Percentiles rank a stretch among this genome's conserved stretches.
These are phyloP conservation scores for Ailanthus altissimus DNA, from an alignment of 345 rosid species.

Conservation along the genomic window DNA sequence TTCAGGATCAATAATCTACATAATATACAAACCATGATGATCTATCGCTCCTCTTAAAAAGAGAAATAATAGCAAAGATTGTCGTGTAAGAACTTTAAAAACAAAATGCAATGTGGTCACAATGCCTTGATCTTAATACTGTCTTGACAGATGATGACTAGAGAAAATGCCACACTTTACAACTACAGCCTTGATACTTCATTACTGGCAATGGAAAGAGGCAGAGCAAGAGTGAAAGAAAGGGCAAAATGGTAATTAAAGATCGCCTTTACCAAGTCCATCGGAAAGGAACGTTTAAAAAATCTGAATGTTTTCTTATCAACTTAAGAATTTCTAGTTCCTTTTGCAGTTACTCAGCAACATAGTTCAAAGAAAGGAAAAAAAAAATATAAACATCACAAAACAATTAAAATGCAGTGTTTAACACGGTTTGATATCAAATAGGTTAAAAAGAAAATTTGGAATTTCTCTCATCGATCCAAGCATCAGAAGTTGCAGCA, in stretches of 20 bases:
- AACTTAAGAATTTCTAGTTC: not conserved
- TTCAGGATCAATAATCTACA: not conserved
- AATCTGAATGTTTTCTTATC: not conserved
- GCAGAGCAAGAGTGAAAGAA: not conserved
- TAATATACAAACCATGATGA: not conserved
- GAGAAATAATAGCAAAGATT: not conserved
- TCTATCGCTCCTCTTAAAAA: not conserved
- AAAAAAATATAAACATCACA: constrained; percentile 7
- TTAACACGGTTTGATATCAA: not conserved
- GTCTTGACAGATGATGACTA: too few species aligned
- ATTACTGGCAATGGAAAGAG: not conserved
- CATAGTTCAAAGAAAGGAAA: not conserved
- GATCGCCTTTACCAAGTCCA: constrained; percentile 7
- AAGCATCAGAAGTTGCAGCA: not conserved
- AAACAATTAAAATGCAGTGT: not conserved
- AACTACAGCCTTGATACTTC: not conserved
- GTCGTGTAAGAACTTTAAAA: not conserved
- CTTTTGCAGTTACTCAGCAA: constrained; percentile 4
- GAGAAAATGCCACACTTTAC: not conserved
- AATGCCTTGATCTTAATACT: too few species aligned
- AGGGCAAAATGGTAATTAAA: not conserved
- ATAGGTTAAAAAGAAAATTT: not conserved
- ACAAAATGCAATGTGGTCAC: not conserved
- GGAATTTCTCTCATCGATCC: not conserved
- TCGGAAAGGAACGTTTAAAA: not conserved